Conservation (phyloP, 1,139 yeast genomes). For the Yamadazyma songkhlaensis region DNA sequence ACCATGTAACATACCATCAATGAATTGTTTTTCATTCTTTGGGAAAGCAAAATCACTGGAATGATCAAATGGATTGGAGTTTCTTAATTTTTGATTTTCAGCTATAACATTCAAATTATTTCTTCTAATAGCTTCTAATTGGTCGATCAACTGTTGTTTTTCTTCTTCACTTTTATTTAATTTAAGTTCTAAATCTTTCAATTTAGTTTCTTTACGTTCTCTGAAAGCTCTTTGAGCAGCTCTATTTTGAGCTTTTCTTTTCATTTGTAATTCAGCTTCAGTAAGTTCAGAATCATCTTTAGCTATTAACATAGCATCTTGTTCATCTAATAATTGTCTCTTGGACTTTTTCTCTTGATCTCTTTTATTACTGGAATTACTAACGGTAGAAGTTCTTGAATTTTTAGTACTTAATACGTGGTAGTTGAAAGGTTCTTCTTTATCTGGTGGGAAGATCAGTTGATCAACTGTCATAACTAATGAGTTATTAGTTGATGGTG, state of each 20-base stretch:
- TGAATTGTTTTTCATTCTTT: constrained; percentile 32
- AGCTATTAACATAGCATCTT: constrained; percentile 37
- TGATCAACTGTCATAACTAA: constrained; percentile 6
- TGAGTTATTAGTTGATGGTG: constrained; percentile 15
- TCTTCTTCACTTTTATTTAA: constrained; percentile 60
- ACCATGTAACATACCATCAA: constrained; percentile 25
- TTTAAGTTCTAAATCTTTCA: constrained; percentile 65
- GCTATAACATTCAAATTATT: constrained; percentile 54
- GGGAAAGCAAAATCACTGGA: constrained; percentile 33
- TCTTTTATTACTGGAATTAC: background rate
- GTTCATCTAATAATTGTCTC: constrained; percentile 32
- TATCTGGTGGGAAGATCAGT: constrained; percentile 6
- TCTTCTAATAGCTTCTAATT: constrained; percentile 45
- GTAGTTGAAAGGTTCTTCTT: background rate
- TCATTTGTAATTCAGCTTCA: constrained; percentile 50
- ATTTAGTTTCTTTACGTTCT: constrained; percentile 73
- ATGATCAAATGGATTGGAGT: constrained; percentile 1
- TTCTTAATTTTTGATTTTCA: constrained; percentile 51
- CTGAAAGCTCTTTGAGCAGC: constrained; percentile 91
- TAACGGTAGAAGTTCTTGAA: background rate
- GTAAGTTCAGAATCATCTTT: constrained; percentile 40
- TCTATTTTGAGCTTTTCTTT: constrained; percentile 78
- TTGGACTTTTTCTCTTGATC: constrained; percentile 15
- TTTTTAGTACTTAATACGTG: background rate
- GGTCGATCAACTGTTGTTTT: constrained; percentile 38